Conservation (phyloP, 2,329 filamentous ascomycete species). For the Aureobasidium sp. region DNA sequence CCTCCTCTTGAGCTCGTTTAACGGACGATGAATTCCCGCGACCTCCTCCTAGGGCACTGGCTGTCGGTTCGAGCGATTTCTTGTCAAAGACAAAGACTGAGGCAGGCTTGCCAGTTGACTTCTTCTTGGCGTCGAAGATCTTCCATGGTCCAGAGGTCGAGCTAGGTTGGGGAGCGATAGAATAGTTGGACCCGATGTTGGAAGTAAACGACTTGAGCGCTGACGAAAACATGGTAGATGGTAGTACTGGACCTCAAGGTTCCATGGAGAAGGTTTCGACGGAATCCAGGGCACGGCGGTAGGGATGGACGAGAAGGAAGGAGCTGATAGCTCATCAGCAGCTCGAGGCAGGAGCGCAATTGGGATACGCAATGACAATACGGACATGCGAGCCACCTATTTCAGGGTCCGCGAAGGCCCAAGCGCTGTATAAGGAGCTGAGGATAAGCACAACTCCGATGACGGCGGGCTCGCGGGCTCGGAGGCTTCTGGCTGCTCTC, state of each 20-base stretch:
- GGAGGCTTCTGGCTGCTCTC: background rate
- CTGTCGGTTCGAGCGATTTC: slow-evolving; percentile 67
- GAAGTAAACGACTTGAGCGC: slow-evolving; percentile 90
- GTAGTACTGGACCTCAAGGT: background rate
- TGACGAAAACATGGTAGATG: slow-evolving; percentile 75
- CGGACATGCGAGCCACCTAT: background rate
- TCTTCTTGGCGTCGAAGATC: slow-evolving; percentile 96
- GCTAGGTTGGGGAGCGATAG: slow-evolving; percentile 66
- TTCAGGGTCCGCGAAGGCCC: background rate
- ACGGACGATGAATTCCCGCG: slow-evolving; percentile 59
- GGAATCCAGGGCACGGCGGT: background rate
- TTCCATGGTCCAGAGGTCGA: slow-evolving; percentile 89
- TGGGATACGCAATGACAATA: background rate
- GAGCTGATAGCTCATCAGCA: background rate
- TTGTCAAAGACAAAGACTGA: slow-evolving; percentile 93
- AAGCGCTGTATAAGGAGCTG: slow-evolving; percentile 1
- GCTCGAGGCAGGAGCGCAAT: background rate
- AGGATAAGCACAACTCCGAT: slow-evolving; percentile 1
- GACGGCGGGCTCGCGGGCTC: background rate
- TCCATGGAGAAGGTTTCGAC: background rate
- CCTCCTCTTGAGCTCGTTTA: slow-evolving; percentile 80
- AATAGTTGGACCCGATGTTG: slow-evolving; percentile 90
- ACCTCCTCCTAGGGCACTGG: slow-evolving; percentile 52
- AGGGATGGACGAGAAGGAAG: background rate
- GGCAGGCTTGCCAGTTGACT: slow-evolving; percentile 79